These are phyloP conservation scores for Cercospora janseana DNA, from an alignment of 2,329 filamentous ascomycete species.

Conservation along the genomic window DNA sequence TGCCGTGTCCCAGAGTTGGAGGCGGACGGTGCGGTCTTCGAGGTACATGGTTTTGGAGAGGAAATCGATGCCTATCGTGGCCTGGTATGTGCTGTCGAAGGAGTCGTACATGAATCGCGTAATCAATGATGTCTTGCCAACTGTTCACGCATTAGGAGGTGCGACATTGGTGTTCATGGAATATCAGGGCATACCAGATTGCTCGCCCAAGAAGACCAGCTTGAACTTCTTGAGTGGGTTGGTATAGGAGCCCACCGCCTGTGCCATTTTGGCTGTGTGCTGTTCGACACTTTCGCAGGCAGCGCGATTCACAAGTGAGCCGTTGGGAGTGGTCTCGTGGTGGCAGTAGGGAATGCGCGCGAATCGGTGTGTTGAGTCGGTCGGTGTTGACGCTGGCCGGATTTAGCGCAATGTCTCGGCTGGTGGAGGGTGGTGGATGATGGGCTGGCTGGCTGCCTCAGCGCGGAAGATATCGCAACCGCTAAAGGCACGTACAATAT, in stretches of 20 bases:
- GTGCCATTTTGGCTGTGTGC: constrained; percentile 65
- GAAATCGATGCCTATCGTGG: constrained; percentile 98
- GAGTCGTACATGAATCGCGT: constrained; percentile 99
- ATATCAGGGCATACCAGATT: constrained; percentile 73
- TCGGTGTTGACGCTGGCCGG: constrained; percentile 8
- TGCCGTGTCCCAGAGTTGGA: constrained; percentile 98
- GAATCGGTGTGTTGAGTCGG: constrained; percentile 2
- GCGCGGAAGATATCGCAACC: neutral
- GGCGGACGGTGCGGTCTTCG: constrained; percentile 92
- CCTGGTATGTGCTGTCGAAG: constrained; percentile 99
- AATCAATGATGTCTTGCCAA: constrained; percentile 97
- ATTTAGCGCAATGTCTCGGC: constrained; percentile 10
- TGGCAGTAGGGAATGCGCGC: neutral
- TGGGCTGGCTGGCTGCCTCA: too few relatives aligned
- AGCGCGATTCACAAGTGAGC: neutral
- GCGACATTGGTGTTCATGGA: constrained; percentile 6
- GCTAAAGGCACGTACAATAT: neutral
- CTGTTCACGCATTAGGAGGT: constrained; percentile 52
- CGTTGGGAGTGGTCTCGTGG: constrained; percentile 2
- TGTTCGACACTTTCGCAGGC: neutral
- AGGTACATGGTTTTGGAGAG: constrained; percentile 99
- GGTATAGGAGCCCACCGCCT: constrained; percentile 82
- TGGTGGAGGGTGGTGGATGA: neutral
- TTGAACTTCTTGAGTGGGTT: constrained; percentile 99
- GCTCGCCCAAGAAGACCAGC: constrained; percentile 97